A percentile compares a stretch with the other conserved stretches of the same genome.
Evolutionary conservation across 495 filamentous ascomycete species (phyloP).

Genomic region (Pyrenula massariospora): DNA sequence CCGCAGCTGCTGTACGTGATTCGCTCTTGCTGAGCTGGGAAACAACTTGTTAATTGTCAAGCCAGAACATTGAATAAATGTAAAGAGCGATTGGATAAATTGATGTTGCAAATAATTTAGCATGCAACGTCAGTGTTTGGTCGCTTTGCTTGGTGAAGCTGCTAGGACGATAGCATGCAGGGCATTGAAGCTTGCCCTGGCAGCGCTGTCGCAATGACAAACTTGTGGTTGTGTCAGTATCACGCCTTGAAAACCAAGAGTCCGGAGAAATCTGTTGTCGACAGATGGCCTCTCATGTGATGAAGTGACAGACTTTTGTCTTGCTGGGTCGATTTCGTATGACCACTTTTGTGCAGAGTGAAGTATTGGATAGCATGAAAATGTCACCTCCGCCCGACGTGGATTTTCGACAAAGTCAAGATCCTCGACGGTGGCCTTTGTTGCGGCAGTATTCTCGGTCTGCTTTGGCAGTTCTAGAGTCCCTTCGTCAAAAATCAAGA

Average conservation of each 20-base stretch:
- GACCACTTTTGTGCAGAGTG: background rate
- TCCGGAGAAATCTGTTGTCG: background rate
- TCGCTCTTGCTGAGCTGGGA: no score
- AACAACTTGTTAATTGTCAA: no score
- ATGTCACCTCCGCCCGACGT: background rate
- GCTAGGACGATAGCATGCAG: background rate
- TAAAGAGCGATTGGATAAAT: no score
- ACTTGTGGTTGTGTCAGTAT: background rate
- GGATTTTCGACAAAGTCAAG: background rate
- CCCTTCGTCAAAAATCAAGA: background rate
- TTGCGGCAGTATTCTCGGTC: background rate
- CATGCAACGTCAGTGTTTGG: no score
- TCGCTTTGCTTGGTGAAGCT: no score
- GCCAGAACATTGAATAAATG: no score
- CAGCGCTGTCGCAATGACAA: background rate
- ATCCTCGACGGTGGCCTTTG: background rate
- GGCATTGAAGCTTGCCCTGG: background rate
- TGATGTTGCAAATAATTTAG: no score
- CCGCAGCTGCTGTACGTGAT: no score
- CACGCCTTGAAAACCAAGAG: background rate
- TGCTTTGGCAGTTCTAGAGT: background rate
- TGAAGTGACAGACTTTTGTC: background rate
- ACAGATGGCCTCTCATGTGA: background rate
- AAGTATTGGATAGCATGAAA: background rate
- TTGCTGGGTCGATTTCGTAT: background rate